phyloP scores from a whole-genome alignment of 2,329 filamentous ascomycete genomes.

The Orbilia quercus region DNA sequence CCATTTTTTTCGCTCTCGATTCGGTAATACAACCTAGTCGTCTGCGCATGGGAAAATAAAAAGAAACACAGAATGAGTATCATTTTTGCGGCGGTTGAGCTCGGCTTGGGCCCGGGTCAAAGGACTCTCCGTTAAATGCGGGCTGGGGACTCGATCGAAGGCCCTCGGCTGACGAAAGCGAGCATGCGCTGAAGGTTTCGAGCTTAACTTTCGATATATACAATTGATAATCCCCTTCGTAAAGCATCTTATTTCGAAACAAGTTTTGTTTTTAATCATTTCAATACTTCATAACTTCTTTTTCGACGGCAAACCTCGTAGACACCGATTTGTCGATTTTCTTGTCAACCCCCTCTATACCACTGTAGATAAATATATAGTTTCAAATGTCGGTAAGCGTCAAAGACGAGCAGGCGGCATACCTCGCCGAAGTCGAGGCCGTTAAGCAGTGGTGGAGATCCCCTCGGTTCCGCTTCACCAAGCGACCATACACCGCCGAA shows the following conservation, averaged over 20 bases:
- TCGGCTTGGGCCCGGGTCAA: conserved; percentile 54
- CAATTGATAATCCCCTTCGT: conserved; percentile 24
- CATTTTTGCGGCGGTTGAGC: conserved; percentile 33
- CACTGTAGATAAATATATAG: conserved; percentile 15
- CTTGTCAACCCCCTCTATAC: neutral
- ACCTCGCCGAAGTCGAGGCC: conserved; percentile 82
- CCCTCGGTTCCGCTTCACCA: conserved; percentile 90
- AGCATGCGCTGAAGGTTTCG: conserved; percentile 26
- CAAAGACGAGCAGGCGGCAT: conserved; percentile 64
- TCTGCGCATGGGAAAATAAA: conserved; percentile 18
- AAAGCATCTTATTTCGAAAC: conserved; percentile 10
- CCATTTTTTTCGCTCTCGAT: conserved; percentile 11
- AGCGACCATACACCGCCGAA: conserved; percentile 92
- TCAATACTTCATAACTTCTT: neutral
- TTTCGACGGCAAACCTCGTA: conserved; percentile 5
- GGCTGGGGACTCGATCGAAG: conserved; percentile 19
- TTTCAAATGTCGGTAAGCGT: conserved; percentile 51
- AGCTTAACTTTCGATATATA: conserved; percentile 48
- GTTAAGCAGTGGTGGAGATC: conserved; percentile 96
- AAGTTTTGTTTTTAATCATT: conserved; percentile 24
- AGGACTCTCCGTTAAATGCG: conserved; percentile 5
- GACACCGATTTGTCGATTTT: neutral
- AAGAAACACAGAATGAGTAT: too few species aligned
- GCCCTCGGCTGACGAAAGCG: conserved; percentile 48
- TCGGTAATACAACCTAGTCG: too few species aligned